Conservation (phyloP, 1,284 basidiomycete species). For the Tausonia pullulans region DNA sequence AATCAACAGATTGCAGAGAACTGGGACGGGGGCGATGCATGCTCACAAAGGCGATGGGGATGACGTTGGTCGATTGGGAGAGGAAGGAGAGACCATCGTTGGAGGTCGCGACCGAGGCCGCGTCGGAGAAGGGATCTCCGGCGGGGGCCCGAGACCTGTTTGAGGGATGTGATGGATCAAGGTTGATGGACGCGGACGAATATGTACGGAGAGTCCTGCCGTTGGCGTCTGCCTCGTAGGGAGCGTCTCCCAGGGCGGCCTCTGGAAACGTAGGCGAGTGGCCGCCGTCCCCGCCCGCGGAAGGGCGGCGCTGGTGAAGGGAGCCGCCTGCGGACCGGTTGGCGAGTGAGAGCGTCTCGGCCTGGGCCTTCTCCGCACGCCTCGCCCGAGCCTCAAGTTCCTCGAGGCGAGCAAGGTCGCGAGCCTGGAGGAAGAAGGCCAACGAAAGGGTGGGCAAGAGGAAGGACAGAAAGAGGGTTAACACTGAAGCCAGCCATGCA, state of each 20-base stretch:
- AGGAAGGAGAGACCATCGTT: constrained; percentile 9
- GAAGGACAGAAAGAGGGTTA: background rate
- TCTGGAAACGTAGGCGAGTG: background rate
- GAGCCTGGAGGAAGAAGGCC: constrained; percentile 21
- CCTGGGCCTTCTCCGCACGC: constrained; percentile 2
- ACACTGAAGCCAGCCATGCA: background rate
- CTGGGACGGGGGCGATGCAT: constrained; percentile 20
- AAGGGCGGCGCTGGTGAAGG: constrained; percentile 10
- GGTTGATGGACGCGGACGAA: constrained; percentile 24
- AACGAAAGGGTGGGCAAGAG: background rate
- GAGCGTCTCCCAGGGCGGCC: background rate
- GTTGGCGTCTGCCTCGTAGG: background rate
- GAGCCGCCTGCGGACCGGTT: background rate
- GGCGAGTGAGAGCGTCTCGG: constrained; percentile 11
- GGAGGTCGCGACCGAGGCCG: constrained; percentile 4
- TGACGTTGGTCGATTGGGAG: constrained; percentile 31
- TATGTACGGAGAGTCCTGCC: constrained; percentile 6
- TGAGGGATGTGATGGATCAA: constrained; percentile 26
- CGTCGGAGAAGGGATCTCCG: constrained; percentile 13
- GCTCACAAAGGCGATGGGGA: constrained; percentile 34
- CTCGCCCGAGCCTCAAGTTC: constrained; percentile 29
- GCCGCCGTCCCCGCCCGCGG: constrained; percentile 1
- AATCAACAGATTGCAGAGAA: too few relatives aligned
- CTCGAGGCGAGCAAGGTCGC: constrained; percentile 31
- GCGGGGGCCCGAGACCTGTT: constrained; percentile 9